These are phyloP conservation scores for Aspergillus puulaauensis DNA, from an alignment of 2,329 filamentous ascomycete genomes.

Conservation along the genomic window DNA sequence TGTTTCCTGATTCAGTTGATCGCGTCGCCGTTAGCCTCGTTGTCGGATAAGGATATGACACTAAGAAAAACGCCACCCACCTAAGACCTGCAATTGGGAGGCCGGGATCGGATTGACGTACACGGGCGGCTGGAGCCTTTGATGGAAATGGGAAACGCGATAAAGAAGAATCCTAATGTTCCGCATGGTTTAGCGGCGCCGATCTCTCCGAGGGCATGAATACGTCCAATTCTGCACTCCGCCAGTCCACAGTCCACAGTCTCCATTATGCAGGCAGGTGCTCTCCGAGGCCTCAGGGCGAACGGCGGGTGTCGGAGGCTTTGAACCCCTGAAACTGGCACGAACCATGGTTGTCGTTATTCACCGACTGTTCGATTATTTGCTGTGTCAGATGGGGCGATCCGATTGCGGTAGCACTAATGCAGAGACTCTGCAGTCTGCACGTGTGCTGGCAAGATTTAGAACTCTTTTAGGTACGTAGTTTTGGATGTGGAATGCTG, in stretches of 20 bases:
- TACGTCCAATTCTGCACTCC: neutral
- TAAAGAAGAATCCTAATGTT: neutral
- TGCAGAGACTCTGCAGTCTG: neutral
- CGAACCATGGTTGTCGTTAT: neutral
- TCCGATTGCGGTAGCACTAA: neutral
- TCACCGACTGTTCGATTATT: neutral
- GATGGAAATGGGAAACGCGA: neutral
- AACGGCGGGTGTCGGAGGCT: no score
- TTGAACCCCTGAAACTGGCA: no score
- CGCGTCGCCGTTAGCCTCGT: neutral
- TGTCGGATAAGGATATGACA: neutral
- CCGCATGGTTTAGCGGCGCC: neutral
- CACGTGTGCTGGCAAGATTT: neutral
- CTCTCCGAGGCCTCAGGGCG: neutral
- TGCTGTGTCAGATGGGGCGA: neutral
- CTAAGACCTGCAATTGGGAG: neutral
- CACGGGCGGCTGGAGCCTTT: neutral
- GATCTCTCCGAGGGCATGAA: neutral
- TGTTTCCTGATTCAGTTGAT: constrained; percentile 2
- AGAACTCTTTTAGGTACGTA: neutral
- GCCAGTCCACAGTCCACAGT: neutral
- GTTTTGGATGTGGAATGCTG: neutral
- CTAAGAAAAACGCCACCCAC: neutral
- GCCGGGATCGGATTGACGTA: neutral
- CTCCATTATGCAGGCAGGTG: neutral